Conservation (phyloP, 2,329 filamentous ascomycete species). For the Colletotrichum lindemuthianum region DNA sequence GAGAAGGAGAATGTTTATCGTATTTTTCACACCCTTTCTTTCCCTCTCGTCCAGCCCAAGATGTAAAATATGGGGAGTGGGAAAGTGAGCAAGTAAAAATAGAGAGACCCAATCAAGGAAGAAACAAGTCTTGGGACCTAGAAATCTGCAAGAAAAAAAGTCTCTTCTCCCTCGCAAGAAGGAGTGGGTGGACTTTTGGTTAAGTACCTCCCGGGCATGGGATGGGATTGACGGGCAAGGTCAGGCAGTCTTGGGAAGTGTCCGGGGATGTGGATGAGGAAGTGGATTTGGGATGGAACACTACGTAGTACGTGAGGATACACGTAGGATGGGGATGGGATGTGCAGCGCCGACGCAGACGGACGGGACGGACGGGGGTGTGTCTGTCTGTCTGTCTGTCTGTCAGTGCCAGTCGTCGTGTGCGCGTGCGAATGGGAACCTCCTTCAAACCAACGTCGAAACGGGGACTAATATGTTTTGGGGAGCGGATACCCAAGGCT, state of each 20-base stretch:
- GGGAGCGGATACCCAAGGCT: slow-evolving; percentile 3
- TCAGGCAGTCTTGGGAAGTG: slow-evolving; percentile 15
- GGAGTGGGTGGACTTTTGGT: slow-evolving; percentile 36
- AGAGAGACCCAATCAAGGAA: background rate
- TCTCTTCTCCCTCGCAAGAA: background rate
- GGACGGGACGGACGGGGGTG: too few species aligned
- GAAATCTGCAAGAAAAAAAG: slow-evolving; percentile 29
- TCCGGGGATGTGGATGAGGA: slow-evolving; percentile 8
- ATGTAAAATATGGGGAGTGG: slow-evolving; percentile 15
- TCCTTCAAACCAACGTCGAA: slow-evolving; percentile 38
- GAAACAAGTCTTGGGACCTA: slow-evolving; percentile 24
- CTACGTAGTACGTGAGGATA: too few species aligned
- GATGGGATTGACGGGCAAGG: slow-evolving; percentile 9
- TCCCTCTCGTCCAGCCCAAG: slow-evolving; percentile 13
- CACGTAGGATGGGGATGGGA: slow-evolving; percentile 4
- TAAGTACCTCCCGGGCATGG: slow-evolving; percentile 25
- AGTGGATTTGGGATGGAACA: slow-evolving; percentile 2
- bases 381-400: too few species aligned
- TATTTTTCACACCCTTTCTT: slow-evolving; percentile 19
- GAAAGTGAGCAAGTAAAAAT: slow-evolving; percentile 1
- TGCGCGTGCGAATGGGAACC: slow-evolving; percentile 34
- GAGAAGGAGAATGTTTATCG: background rate
- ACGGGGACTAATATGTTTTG: slow-evolving; percentile 26
- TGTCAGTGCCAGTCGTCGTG: slow-evolving; percentile 26
- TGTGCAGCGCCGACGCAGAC: slow-evolving; percentile 1